Base-by-base conservation (phyloP, 306 rosid genomes). In the Rubus idaeus region DNA sequence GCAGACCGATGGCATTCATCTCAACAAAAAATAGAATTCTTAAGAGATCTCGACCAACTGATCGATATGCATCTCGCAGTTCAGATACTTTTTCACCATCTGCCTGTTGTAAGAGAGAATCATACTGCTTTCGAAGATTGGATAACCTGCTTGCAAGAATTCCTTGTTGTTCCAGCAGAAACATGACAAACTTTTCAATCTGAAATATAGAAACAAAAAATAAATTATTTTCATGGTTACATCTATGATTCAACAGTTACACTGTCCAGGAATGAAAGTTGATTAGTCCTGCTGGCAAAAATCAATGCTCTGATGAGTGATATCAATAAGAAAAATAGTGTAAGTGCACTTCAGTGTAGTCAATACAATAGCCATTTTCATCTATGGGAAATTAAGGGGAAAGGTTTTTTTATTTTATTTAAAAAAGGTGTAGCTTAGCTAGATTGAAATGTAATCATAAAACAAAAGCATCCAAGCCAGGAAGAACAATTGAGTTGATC, bases 131-230 rank as follows among this genome's bases (percentile, higher is more conserved):
- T 63, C 87, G 86, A 39, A 90, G 91, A 42, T 72, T 78, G 16
- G 89, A 84, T 89, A 91, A 82, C 87, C 90, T 87, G 85, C 90
- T 86, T 45, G 98, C 96, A 77, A 91, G 85, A 63, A 86, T 76
- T 75, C 98, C 98, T 91, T 94, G 93, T 90, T 94, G 98, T 77
- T 91, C 94, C 89, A 94, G 82, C 57, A 91, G 79, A 81, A 94
- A 91, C 80, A 94, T 84, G 74, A 91, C 97, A 72, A 90, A 75
- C 79, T 84, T 94, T 88, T 94, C 98, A 45, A 94, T 94, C 98
- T 93, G 93, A 10, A 65, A 52, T 39, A 47, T 46, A 58, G 41
- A 4, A 50, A 39, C 5, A n/a, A 61, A 58, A 75, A 73, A 10
- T 3, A 2, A 39, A 21, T 47, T 39, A 18, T 11, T 10, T 67